Base-by-base conservation (phyloP, 805 yeast genomes). In the Candida adriatica region DNA sequence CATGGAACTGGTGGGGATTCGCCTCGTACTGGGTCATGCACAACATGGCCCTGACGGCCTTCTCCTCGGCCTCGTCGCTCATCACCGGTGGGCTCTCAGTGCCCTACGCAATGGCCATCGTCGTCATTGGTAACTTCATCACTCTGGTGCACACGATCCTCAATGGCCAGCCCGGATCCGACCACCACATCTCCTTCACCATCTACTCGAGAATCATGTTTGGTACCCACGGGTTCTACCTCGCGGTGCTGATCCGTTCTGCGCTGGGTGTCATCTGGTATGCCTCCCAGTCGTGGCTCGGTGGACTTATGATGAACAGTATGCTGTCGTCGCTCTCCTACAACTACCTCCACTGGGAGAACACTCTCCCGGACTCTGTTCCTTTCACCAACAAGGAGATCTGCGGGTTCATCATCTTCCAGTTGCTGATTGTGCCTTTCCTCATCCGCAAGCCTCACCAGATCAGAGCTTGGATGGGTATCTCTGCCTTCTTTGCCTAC, bases 171-270 rank as follows among this genome's bases (percentile, higher is more conserved):
- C 72, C 68, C 1, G 78, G 78, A 26, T 46, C 53, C 13, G 62
- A 67, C 28, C 70, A 64, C 56, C 74, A 69, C 46, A 61, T 67
- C 26, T 73, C 73, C 8, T 68, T 56, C 42, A 64, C 75, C 1
- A 32, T 68, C 14, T 54, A 64, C 6, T 72, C 64, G 42, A 51
- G 75, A 46, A 55, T 66, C 18, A 59, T 62, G 2, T 69, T 68
- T 48, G 75, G 74, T 14, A 60, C 67, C 16, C 55, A 50, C 32
- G 74, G 74, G 8, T 59, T 66, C 1, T 48, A 51, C 5, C 35
- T 66, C 18, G 71, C 70, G 10, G 57, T 67, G 19, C 26, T 57
- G 19, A 57, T 64, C 9, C 52, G 70, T 49, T 58, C 66, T 8
- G 43, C 68, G 24, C 49, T 72, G 42, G 57, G 68, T 24, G 56